phyloP scores from a whole-genome alignment of 106 monocot species.

The Apostasia shenzhenica region DNA sequence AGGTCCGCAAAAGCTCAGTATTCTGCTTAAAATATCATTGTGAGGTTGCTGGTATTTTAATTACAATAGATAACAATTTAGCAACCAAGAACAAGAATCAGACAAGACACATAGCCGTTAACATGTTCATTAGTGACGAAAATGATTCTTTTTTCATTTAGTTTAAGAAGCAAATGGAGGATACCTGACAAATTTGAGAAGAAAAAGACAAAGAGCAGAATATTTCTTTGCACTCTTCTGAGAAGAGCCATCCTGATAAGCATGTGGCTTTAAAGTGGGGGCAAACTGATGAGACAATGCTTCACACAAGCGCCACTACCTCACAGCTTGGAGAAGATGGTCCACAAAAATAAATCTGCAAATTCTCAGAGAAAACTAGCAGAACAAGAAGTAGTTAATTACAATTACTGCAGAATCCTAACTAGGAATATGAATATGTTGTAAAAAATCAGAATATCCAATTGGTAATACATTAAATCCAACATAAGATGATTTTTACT shows the following conservation, averaged over 20 bases:
- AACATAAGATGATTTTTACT: background rate
- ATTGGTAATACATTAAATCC: background rate
- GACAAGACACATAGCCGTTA: too few species aligned
- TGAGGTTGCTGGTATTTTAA: too few species aligned
- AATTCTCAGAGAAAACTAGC: background rate
- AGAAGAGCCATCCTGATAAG: slow-evolving; percentile 3
- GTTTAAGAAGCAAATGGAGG: background rate
- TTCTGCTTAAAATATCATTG: too few species aligned
- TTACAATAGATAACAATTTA: too few species aligned
- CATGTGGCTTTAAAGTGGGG: background rate
- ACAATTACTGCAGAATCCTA: background rate
- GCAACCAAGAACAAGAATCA: too few species aligned
- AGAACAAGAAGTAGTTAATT: background rate
- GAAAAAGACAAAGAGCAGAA: background rate
- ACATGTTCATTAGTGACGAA: too few species aligned
- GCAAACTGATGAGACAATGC: background rate
- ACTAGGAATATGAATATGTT: too few species aligned
- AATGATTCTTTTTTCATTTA: background rate
- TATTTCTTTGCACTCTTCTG: background rate
- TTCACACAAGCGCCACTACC: too few species aligned
- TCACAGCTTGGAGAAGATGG: background rate
- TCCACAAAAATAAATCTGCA: slow-evolving; percentile 3
- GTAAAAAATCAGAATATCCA: background rate
- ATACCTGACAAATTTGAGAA: slow-evolving; percentile 6
- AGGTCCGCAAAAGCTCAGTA: too few species aligned